Percentiles rank a stretch among this genome's conserved stretches.
Conservation (phyloP, 768 basidiomycete genomes). For the Termitomyces sp. region DNA sequence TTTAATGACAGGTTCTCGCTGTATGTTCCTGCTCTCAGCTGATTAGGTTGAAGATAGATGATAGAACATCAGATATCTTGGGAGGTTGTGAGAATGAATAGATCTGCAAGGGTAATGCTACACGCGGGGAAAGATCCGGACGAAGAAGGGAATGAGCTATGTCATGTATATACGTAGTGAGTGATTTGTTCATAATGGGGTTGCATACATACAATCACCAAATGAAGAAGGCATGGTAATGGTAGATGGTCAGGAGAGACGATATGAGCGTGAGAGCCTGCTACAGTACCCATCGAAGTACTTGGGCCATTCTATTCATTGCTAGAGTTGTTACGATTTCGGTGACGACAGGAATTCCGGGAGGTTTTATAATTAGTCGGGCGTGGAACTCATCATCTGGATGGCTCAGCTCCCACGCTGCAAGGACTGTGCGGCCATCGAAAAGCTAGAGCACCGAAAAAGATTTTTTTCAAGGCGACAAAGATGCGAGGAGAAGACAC, state of each 20-base stretch:
- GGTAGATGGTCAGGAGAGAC: neutral
- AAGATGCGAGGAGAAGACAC: constrained; percentile 13
- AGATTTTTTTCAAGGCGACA: neutral
- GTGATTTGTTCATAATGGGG: constrained; percentile 8
- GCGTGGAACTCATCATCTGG: constrained; percentile 56
- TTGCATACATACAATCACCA: constrained; percentile 11
- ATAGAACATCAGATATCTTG: constrained; percentile 10
- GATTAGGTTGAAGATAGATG: constrained; percentile 16
- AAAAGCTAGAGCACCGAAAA: constrained; percentile 41
- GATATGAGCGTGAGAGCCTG: neutral
- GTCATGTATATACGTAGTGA: neutral
- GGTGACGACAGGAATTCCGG: constrained; percentile 60
- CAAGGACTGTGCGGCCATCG: constrained; percentile 57
- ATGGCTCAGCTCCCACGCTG: constrained; percentile 61
- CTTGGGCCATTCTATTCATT: constrained; percentile 66
- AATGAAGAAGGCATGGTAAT: constrained; percentile 9
- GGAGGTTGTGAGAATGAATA: constrained; percentile 12
- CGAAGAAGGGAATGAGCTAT: constrained; percentile 2
- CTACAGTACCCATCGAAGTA: constrained; percentile 45
- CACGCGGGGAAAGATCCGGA: constrained; percentile 17
- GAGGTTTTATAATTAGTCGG: constrained; percentile 50
- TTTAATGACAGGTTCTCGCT: constrained; percentile 8
- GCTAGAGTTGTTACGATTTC: constrained; percentile 74
- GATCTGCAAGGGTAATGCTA: constrained; percentile 16
- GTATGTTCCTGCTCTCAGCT: constrained; percentile 7